A percentile compares a stretch with the other conserved stretches of the same genome.
phyloP scores from a whole-genome alignment of 2,329 filamentous ascomycete genomes.

The Penicillium sp. region DNA sequence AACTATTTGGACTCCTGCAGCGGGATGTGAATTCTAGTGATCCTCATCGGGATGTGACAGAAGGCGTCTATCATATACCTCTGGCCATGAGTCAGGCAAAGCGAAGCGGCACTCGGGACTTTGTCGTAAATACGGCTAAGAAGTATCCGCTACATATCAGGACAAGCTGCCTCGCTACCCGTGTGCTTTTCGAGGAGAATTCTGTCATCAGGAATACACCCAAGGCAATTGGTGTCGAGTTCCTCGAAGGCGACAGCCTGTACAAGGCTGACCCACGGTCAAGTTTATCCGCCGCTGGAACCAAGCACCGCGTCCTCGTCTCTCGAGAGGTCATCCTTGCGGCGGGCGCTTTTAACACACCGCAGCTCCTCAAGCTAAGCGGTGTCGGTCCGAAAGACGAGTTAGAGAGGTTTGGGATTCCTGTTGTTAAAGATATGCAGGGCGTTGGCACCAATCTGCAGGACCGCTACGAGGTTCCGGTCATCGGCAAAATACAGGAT shows the following conservation, averaged over 20 bases:
- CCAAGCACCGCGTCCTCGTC: conserved; percentile 33
- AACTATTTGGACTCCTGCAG: too few relatives aligned
- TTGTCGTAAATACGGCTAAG: conserved; percentile 33
- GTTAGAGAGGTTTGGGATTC: conserved; percentile 55
- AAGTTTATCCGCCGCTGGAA: too few relatives aligned
- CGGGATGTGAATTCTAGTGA: too few relatives aligned
- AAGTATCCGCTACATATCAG: conserved; percentile 58
- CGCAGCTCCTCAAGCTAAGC: conserved; percentile 63
- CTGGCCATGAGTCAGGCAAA: neutral
- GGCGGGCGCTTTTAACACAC: conserved; percentile 60
- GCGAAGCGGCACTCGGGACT: conserved; percentile 41
- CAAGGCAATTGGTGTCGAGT: conserved; percentile 51
- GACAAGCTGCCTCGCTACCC: conserved; percentile 49
- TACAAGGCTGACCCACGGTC: conserved; percentile 48
- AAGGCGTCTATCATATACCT: too few relatives aligned
- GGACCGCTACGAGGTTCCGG: conserved; percentile 48
- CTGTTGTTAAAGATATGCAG: conserved; percentile 54
- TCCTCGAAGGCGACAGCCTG: conserved; percentile 47
- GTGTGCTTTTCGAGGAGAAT: conserved; percentile 47
- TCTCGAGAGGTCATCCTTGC: conserved; percentile 48
- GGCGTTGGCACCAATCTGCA: conserved; percentile 65
- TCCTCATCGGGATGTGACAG: too few relatives aligned
- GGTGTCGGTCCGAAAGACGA: conserved; percentile 60
- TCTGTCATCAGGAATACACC: conserved; percentile 28
- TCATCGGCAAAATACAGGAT: too few relatives aligned